These are phyloP conservation scores for Singerocomus inundabilis DNA, from an alignment of 1,284 basidiomycete species.

Conservation along the genomic window DNA sequence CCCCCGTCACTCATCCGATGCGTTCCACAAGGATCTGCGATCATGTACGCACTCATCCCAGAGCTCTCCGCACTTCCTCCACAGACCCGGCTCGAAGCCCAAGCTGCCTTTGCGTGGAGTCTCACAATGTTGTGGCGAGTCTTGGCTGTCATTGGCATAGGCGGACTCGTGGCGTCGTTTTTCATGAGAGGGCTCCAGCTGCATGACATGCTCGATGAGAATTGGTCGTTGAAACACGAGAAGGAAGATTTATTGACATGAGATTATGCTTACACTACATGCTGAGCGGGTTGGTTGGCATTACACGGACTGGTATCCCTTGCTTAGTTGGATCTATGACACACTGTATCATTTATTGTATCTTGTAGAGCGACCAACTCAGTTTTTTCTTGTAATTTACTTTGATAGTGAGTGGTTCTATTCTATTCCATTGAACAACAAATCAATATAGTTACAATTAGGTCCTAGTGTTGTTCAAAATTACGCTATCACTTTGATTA, in stretches of 20 bases:
- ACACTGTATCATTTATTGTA: no score
- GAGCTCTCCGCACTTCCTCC: background rate
- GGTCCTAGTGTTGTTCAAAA: no score
- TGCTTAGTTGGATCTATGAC: no score
- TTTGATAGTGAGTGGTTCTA: no score
- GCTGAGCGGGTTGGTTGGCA: background rate
- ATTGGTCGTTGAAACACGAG: background rate
- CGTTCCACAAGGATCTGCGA: no score
- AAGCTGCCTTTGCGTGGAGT: conserved; percentile 8
- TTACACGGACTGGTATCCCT: background rate
- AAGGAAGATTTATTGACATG: background rate
- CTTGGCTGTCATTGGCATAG: background rate
- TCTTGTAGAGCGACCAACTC: no score
- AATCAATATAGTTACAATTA: no score
- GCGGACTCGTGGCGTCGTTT: conserved; percentile 2
- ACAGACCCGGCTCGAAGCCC: background rate
- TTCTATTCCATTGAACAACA: no score
- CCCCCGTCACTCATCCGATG: no score
- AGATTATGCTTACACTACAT: background rate
- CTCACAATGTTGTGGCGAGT: conserved; percentile 4
- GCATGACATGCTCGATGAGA: background rate
- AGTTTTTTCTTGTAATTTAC: no score
- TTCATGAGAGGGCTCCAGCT: conserved; percentile 5
- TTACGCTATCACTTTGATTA: no score
- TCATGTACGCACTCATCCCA: no score